These are phyloP conservation scores for Calocybe gambosa DNA, from an alignment of 1,284 basidiomycete genomes.

Conservation along the genomic window DNA sequence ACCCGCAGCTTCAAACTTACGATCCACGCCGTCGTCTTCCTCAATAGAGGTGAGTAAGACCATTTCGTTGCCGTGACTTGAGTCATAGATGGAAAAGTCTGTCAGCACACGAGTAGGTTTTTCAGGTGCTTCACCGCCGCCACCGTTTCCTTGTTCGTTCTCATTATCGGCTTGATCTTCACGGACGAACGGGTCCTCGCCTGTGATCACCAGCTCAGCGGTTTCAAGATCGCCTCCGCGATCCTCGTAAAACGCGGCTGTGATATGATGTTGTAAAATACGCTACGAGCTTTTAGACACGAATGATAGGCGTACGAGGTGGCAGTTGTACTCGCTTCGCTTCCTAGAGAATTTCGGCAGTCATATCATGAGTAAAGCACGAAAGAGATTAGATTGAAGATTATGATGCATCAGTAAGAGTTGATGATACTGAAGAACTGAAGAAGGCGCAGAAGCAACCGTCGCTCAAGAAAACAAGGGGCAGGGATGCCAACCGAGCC, in stretches of 20 bases:
- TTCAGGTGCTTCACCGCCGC: conserved; percentile 2
- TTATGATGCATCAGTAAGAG: neutral
- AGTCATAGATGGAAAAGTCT: conserved; percentile 36
- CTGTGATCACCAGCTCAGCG: conserved; percentile 20
- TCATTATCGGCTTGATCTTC: conserved; percentile 12
- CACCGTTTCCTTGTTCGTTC: conserved; percentile 11
- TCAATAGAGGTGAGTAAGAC: conserved; percentile 31
- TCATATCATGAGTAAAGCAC: neutral
- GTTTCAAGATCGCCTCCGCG: conserved; percentile 18
- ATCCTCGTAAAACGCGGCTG: conserved; percentile 21
- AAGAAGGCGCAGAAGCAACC: neutral
- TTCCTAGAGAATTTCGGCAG: conserved; percentile 12
- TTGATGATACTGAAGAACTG: neutral
- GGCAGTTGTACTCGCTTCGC: conserved; percentile 23
- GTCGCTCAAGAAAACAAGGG: too few relatives aligned
- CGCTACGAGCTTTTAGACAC: neutral
- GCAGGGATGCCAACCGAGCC: neutral
- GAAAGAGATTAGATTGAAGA: too few relatives aligned
- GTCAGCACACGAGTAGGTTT: conserved; percentile 35
- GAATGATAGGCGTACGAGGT: conserved; percentile 16
- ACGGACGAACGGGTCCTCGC: conserved; percentile 25
- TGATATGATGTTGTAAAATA: neutral
- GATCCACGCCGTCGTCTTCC: conserved; percentile 28
- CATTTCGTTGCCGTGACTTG: conserved; percentile 29
- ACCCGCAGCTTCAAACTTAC: conserved; percentile 33